Evolutionary conservation across 257 asterid genomes (phyloP).

Genomic region (Catharanthus roseus): DNA sequence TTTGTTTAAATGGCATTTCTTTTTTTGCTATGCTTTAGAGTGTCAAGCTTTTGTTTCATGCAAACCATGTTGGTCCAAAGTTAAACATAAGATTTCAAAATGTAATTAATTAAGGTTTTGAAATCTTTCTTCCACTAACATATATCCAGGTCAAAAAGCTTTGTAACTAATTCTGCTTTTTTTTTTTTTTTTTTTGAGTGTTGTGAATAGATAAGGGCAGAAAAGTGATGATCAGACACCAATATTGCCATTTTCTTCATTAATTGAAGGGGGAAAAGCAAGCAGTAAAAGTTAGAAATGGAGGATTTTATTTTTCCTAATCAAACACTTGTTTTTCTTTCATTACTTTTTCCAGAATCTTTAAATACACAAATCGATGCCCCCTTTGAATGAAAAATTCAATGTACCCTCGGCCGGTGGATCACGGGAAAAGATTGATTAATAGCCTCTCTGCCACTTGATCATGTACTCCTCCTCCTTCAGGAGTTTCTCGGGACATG

Average conservation of each 20-base stretch:
- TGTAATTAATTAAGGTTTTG: conserved; percentile 22
- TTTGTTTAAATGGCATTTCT: background rate
- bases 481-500: conserved; percentile 1
- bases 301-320: background rate
- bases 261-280: conserved; percentile 8
- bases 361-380: background rate
- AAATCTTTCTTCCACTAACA: conserved; percentile 6
- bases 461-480: too few species aligned
- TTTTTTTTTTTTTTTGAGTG: conserved; percentile 2
- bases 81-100: conserved; percentile 18
- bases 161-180: conserved; percentile 10
- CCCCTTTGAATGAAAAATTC: background rate
- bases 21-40: conserved; percentile 23
- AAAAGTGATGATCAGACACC: conserved; percentile 24
- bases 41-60: conserved; percentile 22
- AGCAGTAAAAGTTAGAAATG: background rate
- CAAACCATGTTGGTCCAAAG: conserved; percentile 31
- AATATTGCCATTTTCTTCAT: conserved; percentile 2
- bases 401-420: background rate
- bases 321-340: background rate
- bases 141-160: conserved; percentile 18
- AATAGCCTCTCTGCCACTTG: background rate
- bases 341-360: background rate
- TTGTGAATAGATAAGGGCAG: conserved; percentile 6
- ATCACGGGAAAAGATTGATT: background rate